These are phyloP conservation scores for Acer negundo DNA, from an alignment of 345 rosid genomes.

Conservation along the genomic window DNA sequence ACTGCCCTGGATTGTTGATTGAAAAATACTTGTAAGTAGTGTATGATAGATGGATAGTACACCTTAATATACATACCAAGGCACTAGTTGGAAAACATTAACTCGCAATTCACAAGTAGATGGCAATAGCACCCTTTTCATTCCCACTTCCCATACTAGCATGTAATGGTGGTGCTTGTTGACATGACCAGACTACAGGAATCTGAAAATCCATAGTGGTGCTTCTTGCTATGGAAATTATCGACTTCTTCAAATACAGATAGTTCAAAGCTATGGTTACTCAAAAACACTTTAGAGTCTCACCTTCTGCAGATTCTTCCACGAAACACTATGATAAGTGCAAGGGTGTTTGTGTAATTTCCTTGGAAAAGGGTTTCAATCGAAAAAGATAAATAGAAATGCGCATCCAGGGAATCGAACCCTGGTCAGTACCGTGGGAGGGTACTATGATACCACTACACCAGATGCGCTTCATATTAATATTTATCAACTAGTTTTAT, in stretches of 20 bases:
- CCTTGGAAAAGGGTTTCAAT: no score
- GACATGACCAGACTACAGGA: constrained; percentile 72
- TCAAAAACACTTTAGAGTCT: constrained; percentile 31
- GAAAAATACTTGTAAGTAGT: constrained; percentile 61
- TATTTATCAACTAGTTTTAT: no score
- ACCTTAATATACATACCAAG: constrained; percentile 97
- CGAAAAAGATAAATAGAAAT: neutral
- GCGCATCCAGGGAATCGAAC: constrained; percentile 97
- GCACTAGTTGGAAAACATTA: constrained; percentile 88
- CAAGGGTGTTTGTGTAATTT: no score
- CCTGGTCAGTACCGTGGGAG: constrained; percentile 96
- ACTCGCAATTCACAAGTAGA: constrained; percentile 67
- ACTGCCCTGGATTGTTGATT: constrained; percentile 57
- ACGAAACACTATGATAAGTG: no score
- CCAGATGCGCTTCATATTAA: constrained; percentile 55
- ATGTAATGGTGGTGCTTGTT: constrained; percentile 72
- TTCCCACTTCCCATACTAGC: constrained; percentile 95
- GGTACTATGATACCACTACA: constrained; percentile 96
- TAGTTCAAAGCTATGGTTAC: constrained; percentile 48
- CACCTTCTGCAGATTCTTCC: constrained; percentile 32
- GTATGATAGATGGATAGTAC: constrained; percentile 81
- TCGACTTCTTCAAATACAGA: constrained; percentile 56
- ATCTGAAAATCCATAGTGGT: constrained; percentile 49
- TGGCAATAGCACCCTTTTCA: constrained; percentile 93
- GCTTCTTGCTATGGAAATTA: constrained; percentile 27